Evolutionary conservation across 1,139 yeast species (phyloP).

Genomic region (Suhomyces wounanorum): DNA sequence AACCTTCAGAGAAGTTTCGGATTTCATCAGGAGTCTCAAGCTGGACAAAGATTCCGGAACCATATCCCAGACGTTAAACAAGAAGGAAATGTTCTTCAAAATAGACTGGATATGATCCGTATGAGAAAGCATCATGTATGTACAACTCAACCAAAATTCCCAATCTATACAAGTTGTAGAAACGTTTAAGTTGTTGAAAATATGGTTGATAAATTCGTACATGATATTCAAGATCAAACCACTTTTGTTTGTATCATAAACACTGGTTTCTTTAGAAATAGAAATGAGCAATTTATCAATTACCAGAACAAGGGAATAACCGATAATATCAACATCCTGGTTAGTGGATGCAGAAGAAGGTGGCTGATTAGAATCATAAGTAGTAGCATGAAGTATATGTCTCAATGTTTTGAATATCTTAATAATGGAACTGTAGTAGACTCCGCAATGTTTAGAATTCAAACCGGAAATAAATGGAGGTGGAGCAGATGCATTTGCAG

Average conservation of each 20-base stretch:
- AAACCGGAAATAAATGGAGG: constrained; percentile 15
- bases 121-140: constrained; percentile 54
- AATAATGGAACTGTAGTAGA: constrained; percentile 39
- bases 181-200: constrained; percentile 24
- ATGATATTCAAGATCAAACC: constrained; percentile 49
- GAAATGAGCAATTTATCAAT: constrained; percentile 38
- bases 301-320: constrained; percentile 18
- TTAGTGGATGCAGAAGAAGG: constrained; percentile 1
- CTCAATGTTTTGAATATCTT: constrained; percentile 49
- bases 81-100: constrained; percentile 61
- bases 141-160: constrained; percentile 74
- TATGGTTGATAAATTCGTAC: constrained; percentile 48
- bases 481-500: constrained; percentile 22
- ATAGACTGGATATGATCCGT: constrained; percentile 66
- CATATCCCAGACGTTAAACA: constrained; percentile 74
- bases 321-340: constrained; percentile 9
- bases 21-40: constrained; percentile 4
- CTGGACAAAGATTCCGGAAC: constrained; percentile 48
- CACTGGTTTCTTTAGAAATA: constrained; percentile 43
- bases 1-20: constrained; percentile 3
- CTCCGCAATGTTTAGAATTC: constrained; percentile 29
- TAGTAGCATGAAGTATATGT: constrained; percentile 40
- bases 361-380: constrained; percentile 3
- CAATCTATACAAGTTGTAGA: constrained; percentile 50
- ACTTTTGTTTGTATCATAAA: constrained; percentile 48